Evolutionary conservation across 805 yeast genomes (phyloP), one percentile per base, ranked within the genome.

Genomic region (Candida peoriensis): DNA sequence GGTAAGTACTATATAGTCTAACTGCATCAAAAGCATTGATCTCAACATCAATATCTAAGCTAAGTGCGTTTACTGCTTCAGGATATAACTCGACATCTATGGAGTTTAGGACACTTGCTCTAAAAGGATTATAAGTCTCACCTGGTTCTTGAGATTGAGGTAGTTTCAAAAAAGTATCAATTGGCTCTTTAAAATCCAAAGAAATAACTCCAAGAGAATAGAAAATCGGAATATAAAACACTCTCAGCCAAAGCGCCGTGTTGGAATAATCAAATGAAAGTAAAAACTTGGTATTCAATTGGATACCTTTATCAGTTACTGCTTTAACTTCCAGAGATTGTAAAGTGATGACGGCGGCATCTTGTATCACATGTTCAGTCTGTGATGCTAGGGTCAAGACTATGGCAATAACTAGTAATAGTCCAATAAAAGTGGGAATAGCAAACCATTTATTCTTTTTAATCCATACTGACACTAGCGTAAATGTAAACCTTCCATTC

Each of bases 211-310:
- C 47, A 13, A 47, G 6, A 4, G 33, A 1, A 3, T 29, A 16
- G 8, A 34, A 17, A 3, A 37, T 6, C 0, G 49, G 44, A n/a
- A 29, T 24, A 36, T 32, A 38, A 5, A 46, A 8, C 1, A 16
- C 8, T 21, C 30, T 37, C 19, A 28, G 29, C 28, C 39, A 36
- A 42, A 41, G 39, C 14, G 30, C 13, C 6, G 42, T 33, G 6
- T 32, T 26, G 1, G 44, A 28, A 33, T 50, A 52, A 17, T 52
- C 43, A 34, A 48, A 41, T 8, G 31, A 22, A 17, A 49, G 18
- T 1, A 41, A 20, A 4, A 39, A 40, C 5, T 37, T 24, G 7
- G 45, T 31, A 16, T 16, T 25, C 6, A 42, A 31, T 6, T 21
- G 30, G n/a, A 47, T 12, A 2, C 56, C 56, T 4, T 30, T n/a